A percentile compares a stretch with the other conserved stretches of the same genome.
phyloP scores from a whole-genome alignment of 129 eudicot species.

The Helianthus annuus region HanXRQr2.0-SUNRISE NC_035443.2:149337493-149337992 shows the following conservation, averaged over 20 bases:
- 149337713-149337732: conserved; percentile 39
- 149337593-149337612: conserved; percentile 15
- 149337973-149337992: conserved; percentile 95
- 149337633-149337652: too few species aligned
- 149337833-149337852: conserved; percentile 64
- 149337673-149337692: conserved; percentile 47
- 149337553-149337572: not conserved
- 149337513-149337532: conserved; percentile 32
- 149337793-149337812: conserved; percentile 39
- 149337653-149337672: not conserved
- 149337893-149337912: conserved; percentile 80
- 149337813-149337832: conserved; percentile 75
- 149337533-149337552: conserved; percentile 25
- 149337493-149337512: not conserved
- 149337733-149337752: conserved; percentile 29
- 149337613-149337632: too few species aligned
- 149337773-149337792: conserved; percentile 2
- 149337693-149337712: too few species aligned
- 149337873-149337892: conserved; percentile 89
- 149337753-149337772: not conserved
- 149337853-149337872: conserved; percentile 77
- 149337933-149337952: conserved; percentile 69
- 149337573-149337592: conserved; percentile 26
- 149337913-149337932: conserved; percentile 74
- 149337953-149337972: conserved; percentile 89